Percentiles rank a stretch among this genome's conserved stretches.
phyloP scores from a whole-genome alignment of 176 grass and related monocot genomes.

The Bolboschoenus planiculmis region DNA sequence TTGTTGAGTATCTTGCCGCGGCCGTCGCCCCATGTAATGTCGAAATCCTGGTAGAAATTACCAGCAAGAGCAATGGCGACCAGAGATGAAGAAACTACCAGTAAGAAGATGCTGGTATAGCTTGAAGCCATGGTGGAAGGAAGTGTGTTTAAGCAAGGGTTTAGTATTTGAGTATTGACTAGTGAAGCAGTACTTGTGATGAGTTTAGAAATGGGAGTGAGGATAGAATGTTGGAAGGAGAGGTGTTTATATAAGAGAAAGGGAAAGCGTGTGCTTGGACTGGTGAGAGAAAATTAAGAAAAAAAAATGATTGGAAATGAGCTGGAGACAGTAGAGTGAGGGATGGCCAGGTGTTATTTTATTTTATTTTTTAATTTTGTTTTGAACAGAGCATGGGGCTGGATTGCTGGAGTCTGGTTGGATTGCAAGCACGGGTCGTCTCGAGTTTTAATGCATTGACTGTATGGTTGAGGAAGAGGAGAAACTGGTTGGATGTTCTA shows the following conservation, averaged over 20 bases:
- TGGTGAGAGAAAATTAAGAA: too few relatives aligned
- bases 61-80: neutral
- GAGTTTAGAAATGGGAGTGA: neutral
- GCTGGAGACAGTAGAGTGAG: constrained; percentile 44
- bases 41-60: constrained; percentile 60
- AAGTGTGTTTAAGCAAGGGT: neutral
- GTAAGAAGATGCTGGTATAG: neutral
- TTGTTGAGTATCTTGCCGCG: constrained; percentile 47
- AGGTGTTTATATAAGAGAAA: constrained; percentile 20
- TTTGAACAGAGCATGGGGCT: neutral
- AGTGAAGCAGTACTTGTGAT: neutral
- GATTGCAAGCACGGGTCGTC: neutral
- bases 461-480: neutral
- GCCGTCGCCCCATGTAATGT: constrained; percentile 72
- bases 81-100: constrained; percentile 3
- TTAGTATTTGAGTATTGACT: neutral
- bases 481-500: too few relatives aligned
- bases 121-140: neutral
- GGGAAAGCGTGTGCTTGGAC: neutral
- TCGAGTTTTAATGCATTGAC: constrained; percentile 7
- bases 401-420: neutral
- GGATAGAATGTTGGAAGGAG: neutral
- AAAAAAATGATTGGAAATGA: constrained; percentile 17
- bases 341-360: too few relatives aligned
- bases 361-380: too few relatives aligned